phyloP scores from a whole-genome alignment of 2,329 filamentous ascomycete genomes.

The Neopestalotiopsis sp. region DNA sequence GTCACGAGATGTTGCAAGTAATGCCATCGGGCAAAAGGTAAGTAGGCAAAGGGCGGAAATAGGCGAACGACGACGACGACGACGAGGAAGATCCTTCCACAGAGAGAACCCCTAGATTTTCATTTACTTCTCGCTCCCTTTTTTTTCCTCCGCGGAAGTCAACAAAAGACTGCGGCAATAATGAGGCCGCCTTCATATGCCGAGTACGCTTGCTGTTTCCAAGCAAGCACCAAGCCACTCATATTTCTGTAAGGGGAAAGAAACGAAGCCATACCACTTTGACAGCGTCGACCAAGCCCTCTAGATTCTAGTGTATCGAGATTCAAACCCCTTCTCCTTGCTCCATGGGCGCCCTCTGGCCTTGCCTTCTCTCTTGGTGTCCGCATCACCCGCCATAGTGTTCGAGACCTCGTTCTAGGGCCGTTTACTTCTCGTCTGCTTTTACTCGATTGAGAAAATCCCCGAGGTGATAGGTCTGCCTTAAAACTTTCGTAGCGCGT shows the following conservation, averaged over 20 bases:
- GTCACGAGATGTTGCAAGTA: background rate
- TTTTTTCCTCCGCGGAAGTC: background rate
- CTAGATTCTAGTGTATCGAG: background rate
- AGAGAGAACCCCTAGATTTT: too few relatives aligned
- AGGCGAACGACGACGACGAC: background rate
- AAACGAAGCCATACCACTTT: background rate
- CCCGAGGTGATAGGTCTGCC: slow-evolving; percentile 12
- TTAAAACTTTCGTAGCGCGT: slow-evolving; percentile 9
- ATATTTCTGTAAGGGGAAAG: slow-evolving; percentile 1
- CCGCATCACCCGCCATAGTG: background rate
- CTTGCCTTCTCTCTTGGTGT: background rate
- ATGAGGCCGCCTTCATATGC: background rate
- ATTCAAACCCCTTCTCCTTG: too few relatives aligned
- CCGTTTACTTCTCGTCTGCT: slow-evolving; percentile 16
- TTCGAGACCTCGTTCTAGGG: slow-evolving; percentile 20
- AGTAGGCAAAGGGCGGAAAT: background rate
- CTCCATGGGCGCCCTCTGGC: too few relatives aligned
- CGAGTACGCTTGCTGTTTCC: background rate
- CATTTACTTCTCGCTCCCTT: too few relatives aligned
- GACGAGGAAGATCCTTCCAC: too few relatives aligned
- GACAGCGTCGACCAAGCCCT: background rate
- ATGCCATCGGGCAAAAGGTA: background rate
- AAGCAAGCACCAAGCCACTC: background rate
- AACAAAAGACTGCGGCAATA: background rate
- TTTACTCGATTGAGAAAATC: slow-evolving; percentile 19